Percentiles rank a stretch among this genome's conserved stretches.
Conservation (phyloP, 2,329 filamentous ascomycete species). For the Colletotrichum chrysophilum region DNA sequence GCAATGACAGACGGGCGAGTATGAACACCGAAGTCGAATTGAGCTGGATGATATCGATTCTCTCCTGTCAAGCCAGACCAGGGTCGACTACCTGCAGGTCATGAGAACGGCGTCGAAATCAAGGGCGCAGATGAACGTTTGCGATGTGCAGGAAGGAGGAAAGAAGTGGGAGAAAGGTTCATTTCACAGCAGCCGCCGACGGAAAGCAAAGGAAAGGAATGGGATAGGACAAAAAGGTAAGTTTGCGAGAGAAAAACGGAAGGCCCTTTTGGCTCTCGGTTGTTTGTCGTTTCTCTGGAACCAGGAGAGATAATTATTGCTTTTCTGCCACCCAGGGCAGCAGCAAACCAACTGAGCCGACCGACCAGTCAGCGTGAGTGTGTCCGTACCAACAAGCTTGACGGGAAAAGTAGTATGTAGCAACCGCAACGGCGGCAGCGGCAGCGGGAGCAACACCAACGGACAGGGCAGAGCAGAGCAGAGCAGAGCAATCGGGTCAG, state of each 20-base stretch:
- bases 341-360: background rate
- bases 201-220: background rate
- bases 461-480: background rate
- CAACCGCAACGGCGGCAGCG: background rate
- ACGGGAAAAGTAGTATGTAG: background rate
- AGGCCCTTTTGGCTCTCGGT: conserved; percentile 15
- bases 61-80: background rate
- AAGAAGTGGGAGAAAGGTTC: conserved; percentile 15
- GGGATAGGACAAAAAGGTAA: background rate
- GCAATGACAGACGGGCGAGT: background rate
- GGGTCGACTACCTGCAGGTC: background rate
- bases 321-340: conserved; percentile 16
- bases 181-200: conserved; percentile 10
- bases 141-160: background rate
- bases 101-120: background rate
- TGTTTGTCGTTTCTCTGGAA: conserved; percentile 17
- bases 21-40: background rate
- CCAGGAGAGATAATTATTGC: conserved; percentile 22
- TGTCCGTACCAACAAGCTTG: conserved; percentile 4
- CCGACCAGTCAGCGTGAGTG: conserved; percentile 1
- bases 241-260: conserved; percentile 9
- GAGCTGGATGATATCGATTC: background rate
- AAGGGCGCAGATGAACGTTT: background rate
- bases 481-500: background rate
- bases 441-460: background rate